Conservation (phyloP, 2,329 filamentous ascomycete species). For the Gyromitra esculenta region DNA sequence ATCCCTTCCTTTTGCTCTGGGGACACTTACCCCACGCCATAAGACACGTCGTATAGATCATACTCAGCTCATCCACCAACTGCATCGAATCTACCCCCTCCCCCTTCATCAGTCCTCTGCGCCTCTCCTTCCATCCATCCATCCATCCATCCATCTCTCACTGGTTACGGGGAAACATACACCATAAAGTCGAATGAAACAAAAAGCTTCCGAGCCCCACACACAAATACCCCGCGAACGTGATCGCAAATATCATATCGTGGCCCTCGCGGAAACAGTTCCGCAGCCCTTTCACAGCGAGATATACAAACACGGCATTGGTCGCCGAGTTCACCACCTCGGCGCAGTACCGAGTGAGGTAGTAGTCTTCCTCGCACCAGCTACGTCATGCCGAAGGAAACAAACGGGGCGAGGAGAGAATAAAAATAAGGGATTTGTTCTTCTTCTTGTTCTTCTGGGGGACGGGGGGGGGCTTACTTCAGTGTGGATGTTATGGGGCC, state of each 20-base stretch:
- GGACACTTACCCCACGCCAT: slow-evolving; percentile 61
- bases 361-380: slow-evolving; percentile 58
- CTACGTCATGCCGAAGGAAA: slow-evolving; percentile 44
- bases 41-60: slow-evolving; percentile 70
- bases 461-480: slow-evolving; percentile 50
- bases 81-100: slow-evolving; percentile 67
- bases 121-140: not conserved
- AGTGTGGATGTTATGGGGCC: slow-evolving; percentile 57
- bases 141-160: not conserved
- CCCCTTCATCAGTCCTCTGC: not conserved
- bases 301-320: slow-evolving; percentile 81
- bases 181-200: slow-evolving; percentile 69
- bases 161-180: slow-evolving; percentile 59
- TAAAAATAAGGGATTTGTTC: too few species aligned
- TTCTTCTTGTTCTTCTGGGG: too few species aligned
- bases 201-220: slow-evolving; percentile 68
- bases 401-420: not conserved
- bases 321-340: slow-evolving; percentile 72
- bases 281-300: slow-evolving; percentile 77
- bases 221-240: slow-evolving; percentile 65
- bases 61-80: slow-evolving; percentile 69
- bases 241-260: slow-evolving; percentile 76
- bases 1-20: slow-evolving; percentile 56
- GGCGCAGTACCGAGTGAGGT: slow-evolving; percentile 57
- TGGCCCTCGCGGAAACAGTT: slow-evolving; percentile 78